A percentile compares a stretch with the other conserved stretches of the same genome.
phyloP scores from a whole-genome alignment of 1,284 basidiomycete genomes.

The Ustilago loliicola region DNA sequence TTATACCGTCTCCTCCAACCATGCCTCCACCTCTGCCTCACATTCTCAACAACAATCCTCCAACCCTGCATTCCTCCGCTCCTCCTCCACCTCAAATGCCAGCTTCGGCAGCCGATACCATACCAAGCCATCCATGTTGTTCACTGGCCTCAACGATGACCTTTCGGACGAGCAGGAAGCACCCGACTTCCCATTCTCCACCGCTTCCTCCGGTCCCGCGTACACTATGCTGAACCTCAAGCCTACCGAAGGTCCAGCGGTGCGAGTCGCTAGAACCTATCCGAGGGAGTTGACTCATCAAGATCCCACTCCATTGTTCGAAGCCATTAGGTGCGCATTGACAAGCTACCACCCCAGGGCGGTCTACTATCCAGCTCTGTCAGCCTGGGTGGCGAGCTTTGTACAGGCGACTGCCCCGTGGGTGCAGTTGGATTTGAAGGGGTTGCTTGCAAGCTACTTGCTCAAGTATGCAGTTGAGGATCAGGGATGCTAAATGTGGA shows the following conservation, averaged over 20 bases:
- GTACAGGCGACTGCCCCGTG: conserved; percentile 22
- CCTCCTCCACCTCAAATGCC: neutral
- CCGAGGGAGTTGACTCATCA: conserved; percentile 32
- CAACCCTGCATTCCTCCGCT: conserved; percentile 5
- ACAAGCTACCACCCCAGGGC: conserved; percentile 34
- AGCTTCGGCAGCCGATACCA: conserved; percentile 6
- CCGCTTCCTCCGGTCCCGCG: conserved; percentile 32
- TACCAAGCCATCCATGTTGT: conserved; percentile 7
- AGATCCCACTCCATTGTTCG: conserved; percentile 44
- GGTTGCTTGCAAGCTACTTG: conserved; percentile 14
- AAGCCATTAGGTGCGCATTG: conserved; percentile 27
- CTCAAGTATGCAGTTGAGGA: conserved; percentile 9
- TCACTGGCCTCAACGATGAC: neutral
- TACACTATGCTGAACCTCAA: conserved; percentile 14
- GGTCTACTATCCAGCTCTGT: conserved; percentile 23
- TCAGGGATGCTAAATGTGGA: neutral
- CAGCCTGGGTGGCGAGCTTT: neutral
- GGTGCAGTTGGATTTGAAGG: conserved; percentile 27
- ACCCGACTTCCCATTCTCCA: conserved; percentile 41
- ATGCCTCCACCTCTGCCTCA: conserved; percentile 7
- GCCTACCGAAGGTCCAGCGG: neutral
- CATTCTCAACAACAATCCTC: neutral
- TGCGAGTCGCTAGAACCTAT: conserved; percentile 18
- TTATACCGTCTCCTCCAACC: conserved; percentile 37
- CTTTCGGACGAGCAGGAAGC: neutral